Conservation (phyloP, 163 green algal species). For the Chlorella variabilis region DNA sequence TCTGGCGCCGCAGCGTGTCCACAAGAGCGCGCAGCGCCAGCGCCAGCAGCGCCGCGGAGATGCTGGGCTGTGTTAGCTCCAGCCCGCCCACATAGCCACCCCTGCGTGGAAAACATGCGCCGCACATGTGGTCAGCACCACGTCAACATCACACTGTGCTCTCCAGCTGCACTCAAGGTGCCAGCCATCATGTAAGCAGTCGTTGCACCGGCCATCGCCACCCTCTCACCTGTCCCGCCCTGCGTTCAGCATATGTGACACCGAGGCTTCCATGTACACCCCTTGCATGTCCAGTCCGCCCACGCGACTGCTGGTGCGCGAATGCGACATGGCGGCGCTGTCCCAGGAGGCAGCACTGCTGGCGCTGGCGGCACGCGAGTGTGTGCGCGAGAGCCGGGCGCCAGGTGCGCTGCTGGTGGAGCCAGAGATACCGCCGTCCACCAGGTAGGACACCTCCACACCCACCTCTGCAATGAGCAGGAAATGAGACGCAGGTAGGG, state of each 20-base stretch:
- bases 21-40: slow-evolving; percentile 74
- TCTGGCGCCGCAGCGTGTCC: slow-evolving; percentile 73
- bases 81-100: not conserved
- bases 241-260: slow-evolving; percentile 18
- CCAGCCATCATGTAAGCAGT: too few species aligned
- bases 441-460: slow-evolving; percentile 50
- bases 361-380: slow-evolving; percentile 18
- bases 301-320: slow-evolving; percentile 12
- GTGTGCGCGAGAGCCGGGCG: slow-evolving; percentile 1
- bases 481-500: not conserved
- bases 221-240: slow-evolving; percentile 18
- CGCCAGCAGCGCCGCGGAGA: slow-evolving; percentile 56
- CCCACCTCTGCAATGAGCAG: slow-evolving; percentile 28
- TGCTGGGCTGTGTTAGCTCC: slow-evolving; percentile 8
- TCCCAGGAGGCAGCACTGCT: slow-evolving; percentile 31
- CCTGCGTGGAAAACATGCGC: too few species aligned
- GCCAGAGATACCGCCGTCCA: slow-evolving; percentile 22
- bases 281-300: slow-evolving; percentile 1
- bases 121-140: too few species aligned
- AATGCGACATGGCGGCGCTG: not conserved
- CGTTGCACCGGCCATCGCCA: not conserved
- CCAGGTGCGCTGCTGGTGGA: too few species aligned
- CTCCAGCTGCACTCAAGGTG: too few species aligned
- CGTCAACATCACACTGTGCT: too few species aligned
- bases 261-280: slow-evolving; percentile 15